phyloP scores from a whole-genome alignment of 345 rosid species.

The Firmiana major region DNA sequence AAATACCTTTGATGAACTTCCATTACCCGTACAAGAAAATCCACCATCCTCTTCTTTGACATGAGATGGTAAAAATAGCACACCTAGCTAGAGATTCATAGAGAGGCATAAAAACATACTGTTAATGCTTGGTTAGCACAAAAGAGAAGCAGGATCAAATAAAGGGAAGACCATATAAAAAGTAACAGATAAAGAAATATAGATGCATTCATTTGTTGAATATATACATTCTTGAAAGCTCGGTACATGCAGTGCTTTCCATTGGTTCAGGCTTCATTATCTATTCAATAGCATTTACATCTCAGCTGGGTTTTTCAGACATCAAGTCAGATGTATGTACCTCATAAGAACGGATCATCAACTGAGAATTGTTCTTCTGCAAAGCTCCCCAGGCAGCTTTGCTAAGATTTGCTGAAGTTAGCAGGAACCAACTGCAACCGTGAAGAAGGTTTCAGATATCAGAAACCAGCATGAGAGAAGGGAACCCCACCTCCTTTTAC shows the following conservation, averaged over 20 bases:
- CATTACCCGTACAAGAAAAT: slow-evolving; percentile 60
- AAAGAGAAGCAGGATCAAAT: background rate
- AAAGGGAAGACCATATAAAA: background rate
- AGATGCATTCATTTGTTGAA: background rate
- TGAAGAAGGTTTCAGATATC: slow-evolving; percentile 5
- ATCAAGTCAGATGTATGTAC: slow-evolving; percentile 25
- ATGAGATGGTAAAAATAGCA: slow-evolving; percentile 60
- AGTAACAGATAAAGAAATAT: background rate
- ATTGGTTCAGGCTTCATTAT: background rate
- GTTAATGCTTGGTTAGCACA: background rate
- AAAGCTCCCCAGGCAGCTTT: slow-evolving; percentile 99
- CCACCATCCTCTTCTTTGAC: slow-evolving; percentile 22
- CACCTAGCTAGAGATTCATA: slow-evolving; percentile 57
- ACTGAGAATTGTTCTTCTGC: slow-evolving; percentile 88
- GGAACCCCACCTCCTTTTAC: background rate
- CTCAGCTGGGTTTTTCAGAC: background rate
- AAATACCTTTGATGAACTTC: slow-evolving; percentile 34
- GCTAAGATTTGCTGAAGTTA: slow-evolving; percentile 92
- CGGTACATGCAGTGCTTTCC: slow-evolving; percentile 8
- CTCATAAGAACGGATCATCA: slow-evolving; percentile 97
- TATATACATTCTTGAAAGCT: background rate
- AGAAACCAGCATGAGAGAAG: slow-evolving; percentile 2
- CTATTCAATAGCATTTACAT: background rate
- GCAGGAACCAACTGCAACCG: slow-evolving; percentile 69
- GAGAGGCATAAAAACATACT: background rate